These are phyloP conservation scores for Picea engelmannii DNA, from an alignment of 83 land plant species.

Conservation along the genomic window DNA sequence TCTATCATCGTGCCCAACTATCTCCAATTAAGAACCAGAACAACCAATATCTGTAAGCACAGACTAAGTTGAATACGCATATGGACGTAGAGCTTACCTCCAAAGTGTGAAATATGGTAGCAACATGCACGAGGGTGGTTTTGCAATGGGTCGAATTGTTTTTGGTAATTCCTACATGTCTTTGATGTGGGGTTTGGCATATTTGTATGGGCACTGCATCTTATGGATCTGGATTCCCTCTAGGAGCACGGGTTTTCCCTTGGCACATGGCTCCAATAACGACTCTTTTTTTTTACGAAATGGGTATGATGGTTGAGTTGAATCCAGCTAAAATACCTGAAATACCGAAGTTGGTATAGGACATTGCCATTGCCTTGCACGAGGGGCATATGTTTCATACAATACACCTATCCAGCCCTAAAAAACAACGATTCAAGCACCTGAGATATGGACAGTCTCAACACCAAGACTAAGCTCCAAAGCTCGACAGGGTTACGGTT, in stretches of 20 bases:
- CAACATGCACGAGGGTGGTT: conserved; percentile 83
- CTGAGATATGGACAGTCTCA: too few relatives aligned
- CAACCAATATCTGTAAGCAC: too few relatives aligned
- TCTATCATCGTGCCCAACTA: too few relatives aligned
- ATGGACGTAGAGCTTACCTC: conserved; percentile 7
- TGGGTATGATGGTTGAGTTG: neutral
- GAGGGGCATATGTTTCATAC: too few relatives aligned
- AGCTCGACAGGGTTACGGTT: conserved; percentile 26
- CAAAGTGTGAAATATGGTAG: conserved; percentile 90
- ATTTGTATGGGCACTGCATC: conserved; percentile 7
- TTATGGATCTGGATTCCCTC: neutral
- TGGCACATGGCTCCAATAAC: neutral
- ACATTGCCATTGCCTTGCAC: neutral
- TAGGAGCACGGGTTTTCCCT: neutral
- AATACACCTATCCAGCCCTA: too few relatives aligned
- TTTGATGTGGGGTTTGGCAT: conserved; percentile 5
- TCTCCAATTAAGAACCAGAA: too few relatives aligned
- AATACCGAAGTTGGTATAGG: neutral
- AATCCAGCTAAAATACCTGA: neutral
- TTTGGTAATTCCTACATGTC: conserved; percentile 71
- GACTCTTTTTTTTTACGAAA: neutral
- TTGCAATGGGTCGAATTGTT: conserved; percentile 64
- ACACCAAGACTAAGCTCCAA: too few relatives aligned
- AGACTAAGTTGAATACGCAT: too few relatives aligned
- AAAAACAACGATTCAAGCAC: too few relatives aligned